phyloP scores from a whole-genome alignment of 495 filamentous ascomycete species.

The Aspergillus mulundensis region DNA sequence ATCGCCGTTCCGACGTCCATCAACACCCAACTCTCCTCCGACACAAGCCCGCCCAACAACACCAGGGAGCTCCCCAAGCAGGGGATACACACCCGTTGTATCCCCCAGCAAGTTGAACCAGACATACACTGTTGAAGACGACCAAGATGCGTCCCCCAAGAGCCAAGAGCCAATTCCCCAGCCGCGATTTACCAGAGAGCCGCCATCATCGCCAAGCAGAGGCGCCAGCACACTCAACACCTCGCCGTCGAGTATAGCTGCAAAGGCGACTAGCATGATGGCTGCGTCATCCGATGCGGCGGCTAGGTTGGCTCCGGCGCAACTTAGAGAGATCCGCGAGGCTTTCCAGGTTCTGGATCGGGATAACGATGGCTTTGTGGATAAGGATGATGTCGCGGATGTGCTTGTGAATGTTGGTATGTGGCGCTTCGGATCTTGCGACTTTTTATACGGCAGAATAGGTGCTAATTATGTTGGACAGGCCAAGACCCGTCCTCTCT shows the following conservation, averaged over 20 bases:
- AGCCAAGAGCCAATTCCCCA: slow-evolving; percentile 33
- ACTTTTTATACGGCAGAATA: neutral
- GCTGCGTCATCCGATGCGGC: slow-evolving; percentile 46
- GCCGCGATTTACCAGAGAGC: slow-evolving; percentile 38
- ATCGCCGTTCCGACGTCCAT: slow-evolving; percentile 71
- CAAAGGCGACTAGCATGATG: slow-evolving; percentile 27
- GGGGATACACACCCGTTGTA: slow-evolving; percentile 40
- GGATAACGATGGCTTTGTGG: slow-evolving; percentile 71
- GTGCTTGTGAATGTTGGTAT: slow-evolving; percentile 75
- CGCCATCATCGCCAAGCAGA: slow-evolving; percentile 43
- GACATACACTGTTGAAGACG: slow-evolving; percentile 44
- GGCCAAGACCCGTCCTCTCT: slow-evolving; percentile 57
- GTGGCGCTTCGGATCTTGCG: neutral
- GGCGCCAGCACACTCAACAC: slow-evolving; percentile 27
- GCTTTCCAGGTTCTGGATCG: slow-evolving; percentile 84
- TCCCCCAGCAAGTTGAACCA: slow-evolving; percentile 49
- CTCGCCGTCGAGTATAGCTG: slow-evolving; percentile 26
- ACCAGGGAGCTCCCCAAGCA: slow-evolving; percentile 42
- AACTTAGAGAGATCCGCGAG: slow-evolving; percentile 73
- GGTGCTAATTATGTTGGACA: slow-evolving; percentile 10
- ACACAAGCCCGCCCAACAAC: slow-evolving; percentile 33
- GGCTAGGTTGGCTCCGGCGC: slow-evolving; percentile 59
- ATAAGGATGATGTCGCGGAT: slow-evolving; percentile 71
- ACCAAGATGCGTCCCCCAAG: slow-evolving; percentile 21
- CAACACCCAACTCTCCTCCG: slow-evolving; percentile 45